Percentiles rank a stretch among this genome's conserved stretches.
These are phyloP conservation scores for Drosera capensis DNA, from an alignment of 148 eudicot genomes.

Conservation along the genomic window DNA sequence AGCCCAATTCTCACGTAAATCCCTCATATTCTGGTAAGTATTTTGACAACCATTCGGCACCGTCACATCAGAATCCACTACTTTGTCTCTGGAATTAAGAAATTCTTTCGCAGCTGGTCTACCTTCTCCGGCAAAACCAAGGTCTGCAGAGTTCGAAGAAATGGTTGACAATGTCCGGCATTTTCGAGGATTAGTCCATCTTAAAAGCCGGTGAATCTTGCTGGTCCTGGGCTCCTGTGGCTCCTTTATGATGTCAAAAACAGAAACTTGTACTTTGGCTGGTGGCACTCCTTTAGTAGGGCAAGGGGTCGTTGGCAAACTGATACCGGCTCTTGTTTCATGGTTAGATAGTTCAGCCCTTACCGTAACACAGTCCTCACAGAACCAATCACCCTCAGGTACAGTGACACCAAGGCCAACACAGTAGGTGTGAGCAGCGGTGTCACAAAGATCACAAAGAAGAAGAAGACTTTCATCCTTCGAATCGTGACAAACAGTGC, in stretches of 20 bases:
- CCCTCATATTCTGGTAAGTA: constrained; percentile 40
- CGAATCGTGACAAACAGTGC: constrained; percentile 33
- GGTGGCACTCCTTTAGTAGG: constrained; percentile 5
- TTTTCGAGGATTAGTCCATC: constrained; percentile 7
- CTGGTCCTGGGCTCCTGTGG: constrained; percentile 12
- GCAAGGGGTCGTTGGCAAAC: constrained; percentile 6
- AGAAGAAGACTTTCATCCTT: constrained; percentile 54
- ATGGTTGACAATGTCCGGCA: constrained; percentile 10
- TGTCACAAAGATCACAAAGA: constrained; percentile 81
- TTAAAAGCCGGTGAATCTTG: constrained; percentile 20
- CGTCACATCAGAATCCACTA: constrained; percentile 30
- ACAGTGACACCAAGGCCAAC: constrained; percentile 75
- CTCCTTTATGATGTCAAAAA: constrained; percentile 45
- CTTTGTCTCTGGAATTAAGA: constrained; percentile 1
- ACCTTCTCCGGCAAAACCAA: constrained; percentile 3
- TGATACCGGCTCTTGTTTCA: constrained; percentile 12
- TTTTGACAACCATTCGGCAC: constrained; percentile 45
- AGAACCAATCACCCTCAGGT: constrained; percentile 94
- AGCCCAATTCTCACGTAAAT: constrained; percentile 75
- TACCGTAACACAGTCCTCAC: constrained; percentile 50
- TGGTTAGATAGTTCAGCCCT: constrained; percentile 34
- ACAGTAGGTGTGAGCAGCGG: constrained; percentile 66
- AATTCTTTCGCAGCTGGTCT: constrained; percentile 7
- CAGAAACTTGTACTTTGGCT: constrained; percentile 20
- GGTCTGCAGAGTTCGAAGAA: constrained; percentile 6